Evolutionary conservation across 1,139 yeast genomes (phyloP).

Genomic region (Insectozyma bohioensis): DNA sequence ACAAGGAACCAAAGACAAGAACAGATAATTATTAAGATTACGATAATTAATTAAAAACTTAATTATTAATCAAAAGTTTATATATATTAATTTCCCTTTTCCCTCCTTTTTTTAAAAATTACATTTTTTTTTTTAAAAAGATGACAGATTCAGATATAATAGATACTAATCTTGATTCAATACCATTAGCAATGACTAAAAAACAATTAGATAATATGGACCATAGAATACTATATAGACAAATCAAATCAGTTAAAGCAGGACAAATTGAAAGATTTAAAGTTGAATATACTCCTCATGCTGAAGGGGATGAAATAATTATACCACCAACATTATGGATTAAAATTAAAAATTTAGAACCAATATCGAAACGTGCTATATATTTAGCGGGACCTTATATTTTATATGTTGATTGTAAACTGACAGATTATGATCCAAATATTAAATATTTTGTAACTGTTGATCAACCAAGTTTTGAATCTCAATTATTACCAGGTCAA

Average conservation of each 20-base stretch:
- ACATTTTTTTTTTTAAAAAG: too few species aligned
- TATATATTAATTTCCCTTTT: too few species aligned
- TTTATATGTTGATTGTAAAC: conserved; percentile 79
- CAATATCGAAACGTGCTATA: conserved; percentile 79
- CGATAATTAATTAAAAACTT: too few species aligned
- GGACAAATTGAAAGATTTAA: conserved; percentile 41
- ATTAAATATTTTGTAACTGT: conserved; percentile 58
- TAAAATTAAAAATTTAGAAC: conserved; percentile 71
- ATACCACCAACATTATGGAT: conserved; percentile 48
- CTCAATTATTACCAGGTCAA: conserved; percentile 65
- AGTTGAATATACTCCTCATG: conserved; percentile 32
- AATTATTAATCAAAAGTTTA: too few species aligned
- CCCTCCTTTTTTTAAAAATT: too few species aligned
- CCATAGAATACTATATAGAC: conserved; percentile 32
- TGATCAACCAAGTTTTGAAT: conserved; percentile 68
- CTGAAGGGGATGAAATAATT: conserved; percentile 18
- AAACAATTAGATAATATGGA: conserved; percentile 13
- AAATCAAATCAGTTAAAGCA: conserved; percentile 32
- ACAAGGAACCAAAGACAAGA: too few species aligned
- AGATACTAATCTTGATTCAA: conserved; percentile 3
- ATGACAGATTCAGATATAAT: too few species aligned
- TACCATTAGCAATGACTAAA: conserved; percentile 14
- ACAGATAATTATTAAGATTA: too few species aligned
- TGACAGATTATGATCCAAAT: conserved; percentile 60
- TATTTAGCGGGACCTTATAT: conserved; percentile 87